Evolutionary conservation across 2,329 filamentous ascomycete genomes (phyloP), one percentile per base, ranked within the genome.

Genomic region (Colletotrichum sp.): DNA sequence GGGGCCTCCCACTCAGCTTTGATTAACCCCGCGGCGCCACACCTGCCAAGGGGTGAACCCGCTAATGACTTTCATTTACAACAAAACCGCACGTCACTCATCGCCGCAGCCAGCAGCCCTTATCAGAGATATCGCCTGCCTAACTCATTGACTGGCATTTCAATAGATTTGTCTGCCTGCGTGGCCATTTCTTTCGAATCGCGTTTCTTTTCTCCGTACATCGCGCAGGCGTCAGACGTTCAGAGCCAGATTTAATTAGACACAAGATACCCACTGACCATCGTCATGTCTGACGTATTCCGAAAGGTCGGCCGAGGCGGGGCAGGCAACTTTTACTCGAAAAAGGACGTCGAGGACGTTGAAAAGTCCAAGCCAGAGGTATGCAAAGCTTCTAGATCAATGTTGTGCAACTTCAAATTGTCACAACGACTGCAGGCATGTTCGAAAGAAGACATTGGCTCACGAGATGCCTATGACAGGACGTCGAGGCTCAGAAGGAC

Each of bases 321-420:
- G 66, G 92, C 92, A 7, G 92, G 92, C 68, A 94, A 94, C 83
- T 92, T 89, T 82, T 89, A 88, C 80, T 86, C 86, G 80, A 87
- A 89, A 77, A 86, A 89, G 78, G 87, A 91, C 74, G 82, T 89
- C 30, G 86, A 90, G 32, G 87, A 89, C 34, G 85, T 83, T 61
- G 80, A 81, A 71, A 85, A 83, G 77, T 82, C 78, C 21, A 79
- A 77, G 72, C 78, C 76, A 39, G 71, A 78, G 43, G 71, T 70
- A 43, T 32, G 59, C 55, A 24, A 14, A n/a, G 6, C 61, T 13
- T 63, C 16, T 21, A 43, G 65, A 61, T 43, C 34, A 24, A 21
- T 64, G 18, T 39, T 28, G 12, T 64, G 34, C 12, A 34, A 32
- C 59, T n/a, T 63, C n/a, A 30, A 30, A 63, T 21, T 34, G 32